Conservation (phyloP, 306 rosid genomes). For the Cucumis cinereus region DNA sequence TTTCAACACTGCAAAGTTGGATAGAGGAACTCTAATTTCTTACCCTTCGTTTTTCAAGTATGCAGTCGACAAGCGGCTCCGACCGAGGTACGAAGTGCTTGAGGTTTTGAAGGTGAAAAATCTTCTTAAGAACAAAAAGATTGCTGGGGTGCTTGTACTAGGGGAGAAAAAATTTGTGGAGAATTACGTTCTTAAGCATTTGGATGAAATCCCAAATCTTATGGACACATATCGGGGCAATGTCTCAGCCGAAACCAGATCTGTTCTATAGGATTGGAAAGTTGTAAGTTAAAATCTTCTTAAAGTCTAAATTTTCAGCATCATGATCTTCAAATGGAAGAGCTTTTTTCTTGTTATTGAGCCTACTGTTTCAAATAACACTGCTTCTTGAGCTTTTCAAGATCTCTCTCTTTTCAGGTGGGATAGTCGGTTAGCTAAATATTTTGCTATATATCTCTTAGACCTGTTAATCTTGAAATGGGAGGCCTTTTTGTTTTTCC, state of each 20-base stretch:
- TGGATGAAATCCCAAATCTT: too few relatives aligned
- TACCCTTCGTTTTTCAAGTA: neutral
- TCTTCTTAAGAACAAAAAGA: neutral
- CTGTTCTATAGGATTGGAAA: too few relatives aligned
- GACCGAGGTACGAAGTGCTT: slow-evolving; percentile 8
- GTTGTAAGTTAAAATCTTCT: too few relatives aligned
- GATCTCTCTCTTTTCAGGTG: neutral
- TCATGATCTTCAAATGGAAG: too few relatives aligned
- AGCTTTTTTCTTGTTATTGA: neutral
- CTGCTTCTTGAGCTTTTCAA: neutral
- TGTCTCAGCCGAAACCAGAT: too few relatives aligned
- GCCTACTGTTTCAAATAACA: neutral
- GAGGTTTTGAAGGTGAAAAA: slow-evolving; percentile 9
- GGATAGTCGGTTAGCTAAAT: too few relatives aligned
- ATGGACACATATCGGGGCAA: too few relatives aligned
- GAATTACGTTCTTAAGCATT: too few relatives aligned
- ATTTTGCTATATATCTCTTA: too few relatives aligned
- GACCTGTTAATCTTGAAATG: too few relatives aligned
- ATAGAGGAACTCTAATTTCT: neutral
- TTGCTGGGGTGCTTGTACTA: neutral
- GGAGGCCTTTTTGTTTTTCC: too few relatives aligned
- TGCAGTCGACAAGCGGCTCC: neutral
- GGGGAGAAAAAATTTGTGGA: neutral
- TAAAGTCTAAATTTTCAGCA: too few relatives aligned
- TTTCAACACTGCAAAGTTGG: slow-evolving; percentile 6